Conservation (phyloP, 768 basidiomycete genomes). For the Termitomyces sp. region DNA sequence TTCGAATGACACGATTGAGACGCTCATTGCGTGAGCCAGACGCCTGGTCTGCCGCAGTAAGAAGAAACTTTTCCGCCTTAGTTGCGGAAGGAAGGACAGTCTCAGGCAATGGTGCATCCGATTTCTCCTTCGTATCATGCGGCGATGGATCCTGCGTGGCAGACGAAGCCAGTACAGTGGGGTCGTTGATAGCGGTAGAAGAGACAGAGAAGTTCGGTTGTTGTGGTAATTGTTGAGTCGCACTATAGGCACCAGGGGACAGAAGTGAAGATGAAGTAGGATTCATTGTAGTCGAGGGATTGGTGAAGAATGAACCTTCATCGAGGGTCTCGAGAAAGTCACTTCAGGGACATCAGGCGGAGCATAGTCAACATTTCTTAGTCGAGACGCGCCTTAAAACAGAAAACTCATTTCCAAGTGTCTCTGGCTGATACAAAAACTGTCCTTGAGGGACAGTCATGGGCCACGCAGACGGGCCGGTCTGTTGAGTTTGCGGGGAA, state of each 20-base stretch:
- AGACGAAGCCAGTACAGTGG: not conserved
- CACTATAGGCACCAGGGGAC: slow-evolving; percentile 37
- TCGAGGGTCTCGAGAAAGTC: slow-evolving; percentile 88
- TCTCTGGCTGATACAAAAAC: slow-evolving; percentile 71
- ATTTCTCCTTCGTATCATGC: slow-evolving; percentile 6
- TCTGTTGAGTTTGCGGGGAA: slow-evolving; percentile 19
- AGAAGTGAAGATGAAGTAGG: slow-evolving; percentile 38
- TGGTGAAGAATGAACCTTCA: slow-evolving; percentile 77
- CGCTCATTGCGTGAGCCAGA: slow-evolving; percentile 88
- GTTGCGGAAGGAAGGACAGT: slow-evolving; percentile 66
- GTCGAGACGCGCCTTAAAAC: slow-evolving; percentile 59
- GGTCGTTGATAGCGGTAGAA: slow-evolving; percentile 6
- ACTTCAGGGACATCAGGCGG: slow-evolving; percentile 28
- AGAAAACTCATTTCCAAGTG: slow-evolving; percentile 77
- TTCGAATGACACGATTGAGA: slow-evolving; percentile 85
- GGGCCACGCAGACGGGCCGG: slow-evolving; percentile 45
- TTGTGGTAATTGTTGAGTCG: slow-evolving; percentile 9
- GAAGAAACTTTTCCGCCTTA: slow-evolving; percentile 82
- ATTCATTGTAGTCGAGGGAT: slow-evolving; percentile 29
- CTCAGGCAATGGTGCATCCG: slow-evolving; percentile 33
- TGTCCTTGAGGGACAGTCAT: slow-evolving; percentile 42
- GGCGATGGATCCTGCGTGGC: not conserved
- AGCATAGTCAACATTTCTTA: not conserved
- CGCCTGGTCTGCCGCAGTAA: slow-evolving; percentile 94
- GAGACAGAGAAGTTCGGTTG: slow-evolving; percentile 13